A percentile compares a stretch with the other conserved stretches of the same genome.
phyloP scores from a whole-genome alignment of 371 early-diverging fungal species.

The Capniomyces stellatus region DNA sequence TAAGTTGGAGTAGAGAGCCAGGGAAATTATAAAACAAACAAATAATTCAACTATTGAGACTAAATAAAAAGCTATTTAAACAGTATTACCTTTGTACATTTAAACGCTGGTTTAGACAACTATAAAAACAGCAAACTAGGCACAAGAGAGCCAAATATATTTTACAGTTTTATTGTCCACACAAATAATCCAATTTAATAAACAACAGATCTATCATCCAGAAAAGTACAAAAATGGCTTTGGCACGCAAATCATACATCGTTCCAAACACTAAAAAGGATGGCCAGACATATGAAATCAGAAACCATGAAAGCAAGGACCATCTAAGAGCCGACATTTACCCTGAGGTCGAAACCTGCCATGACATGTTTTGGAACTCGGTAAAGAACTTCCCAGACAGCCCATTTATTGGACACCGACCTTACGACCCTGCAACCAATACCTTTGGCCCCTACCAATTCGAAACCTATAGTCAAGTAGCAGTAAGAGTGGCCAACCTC shows the following conservation, averaged over 20 bases:
- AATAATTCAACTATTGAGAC: too few species aligned
- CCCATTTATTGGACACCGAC: constrained; percentile 36
- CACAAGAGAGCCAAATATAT: too few species aligned
- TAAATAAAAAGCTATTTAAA: too few species aligned
- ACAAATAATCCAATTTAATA: too few species aligned
- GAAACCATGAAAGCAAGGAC: background rate
- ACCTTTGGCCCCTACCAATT: constrained; percentile 42
- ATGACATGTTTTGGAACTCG: constrained; percentile 1
- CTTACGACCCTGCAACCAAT: constrained; percentile 19
- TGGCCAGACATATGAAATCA: background rate
- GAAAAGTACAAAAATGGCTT: too few species aligned
- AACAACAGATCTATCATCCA: too few species aligned
- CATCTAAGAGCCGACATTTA: background rate
- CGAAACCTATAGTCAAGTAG: constrained; percentile 32
- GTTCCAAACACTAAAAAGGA: constrained; percentile 2
- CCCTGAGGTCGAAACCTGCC: background rate
- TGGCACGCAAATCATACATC: background rate
- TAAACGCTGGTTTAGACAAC: too few species aligned
- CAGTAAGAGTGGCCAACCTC: constrained; percentile 33
- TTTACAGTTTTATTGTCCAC: too few species aligned
- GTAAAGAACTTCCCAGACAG: constrained; percentile 11
- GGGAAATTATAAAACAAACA: too few species aligned
- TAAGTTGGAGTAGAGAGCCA: too few species aligned
- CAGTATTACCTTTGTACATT: too few species aligned
- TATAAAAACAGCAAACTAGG: too few species aligned